Evolutionary conservation across 768 basidiomycete genomes (phyloP), one percentile per base, ranked within the genome.

Genomic region (Sarcodon sp.): DNA sequence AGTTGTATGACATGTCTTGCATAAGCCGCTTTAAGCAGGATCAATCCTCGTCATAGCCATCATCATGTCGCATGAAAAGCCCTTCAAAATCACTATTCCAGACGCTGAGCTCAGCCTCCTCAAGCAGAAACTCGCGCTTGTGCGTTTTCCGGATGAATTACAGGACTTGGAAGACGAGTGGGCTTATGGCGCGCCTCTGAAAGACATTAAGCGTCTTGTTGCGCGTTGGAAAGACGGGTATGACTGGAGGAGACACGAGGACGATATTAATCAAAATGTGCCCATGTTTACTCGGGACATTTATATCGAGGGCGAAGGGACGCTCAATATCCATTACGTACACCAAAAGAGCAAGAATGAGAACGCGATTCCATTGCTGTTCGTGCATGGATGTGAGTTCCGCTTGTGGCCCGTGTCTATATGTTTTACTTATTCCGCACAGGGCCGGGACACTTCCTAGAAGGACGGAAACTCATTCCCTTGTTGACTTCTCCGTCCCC

Each of bases 141-240:
- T 45, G 1, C 56, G 55, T n/a, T 51, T 63, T n/a, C 61, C 61
- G 2, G 56, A 63, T 44, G 61, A 63, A 44, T 34, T 56, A 39
- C 37, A 27, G 21, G 21, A 27, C 21, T 27, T 27, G 21, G 21
- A 27, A 27, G 21, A 27, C 21, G 21, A 27, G 21, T 69, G 72
- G 66, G 68, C 66, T 16, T 81, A 79, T 45, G 79, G 79, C 4
- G 65, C 55, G 6, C 55, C 54, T 7, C 47, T 61, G 10, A 51
- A 47, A 1, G 62, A 64, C 46, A 47, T 65, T 13, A 39, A 51
- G 21, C 54, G 61, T 7, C 56, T 65, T 3, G 55, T 55, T 6
- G 53, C 41, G 16, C 53, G 51, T 31, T 66, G 64, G 64, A 53
- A 57, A 33, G 54, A 55, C 18, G 55, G 52, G 10, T 66, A 55